Evolutionary conservation across 345 rosid genomes (phyloP), one percentile per base, ranked within the genome.

Genomic region (Alliaria petiolata): DNA sequence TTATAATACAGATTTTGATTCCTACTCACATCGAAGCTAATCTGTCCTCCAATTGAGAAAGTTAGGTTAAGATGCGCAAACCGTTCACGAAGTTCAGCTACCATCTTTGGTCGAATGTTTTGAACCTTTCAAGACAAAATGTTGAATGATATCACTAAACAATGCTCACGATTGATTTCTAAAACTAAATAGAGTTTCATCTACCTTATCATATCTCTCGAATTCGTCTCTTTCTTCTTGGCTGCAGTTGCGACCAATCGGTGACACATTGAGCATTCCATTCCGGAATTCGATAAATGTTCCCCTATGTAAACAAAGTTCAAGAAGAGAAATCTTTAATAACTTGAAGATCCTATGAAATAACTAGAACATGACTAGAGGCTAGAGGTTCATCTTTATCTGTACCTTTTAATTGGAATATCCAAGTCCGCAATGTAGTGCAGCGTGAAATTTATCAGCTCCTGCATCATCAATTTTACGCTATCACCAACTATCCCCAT

Each of bases 161-260:
- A 45, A 7, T 28, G 9, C 33, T 16, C 26, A 33, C 9, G 28
- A 14, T 36, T 10, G 4, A 30, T 45, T 16, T 14, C n/a, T 58
- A 28, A 65, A 71, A 61, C 7, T 34, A 36, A 65, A 49, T 50
- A 15, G 16, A 25, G 51, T 61, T 70, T 59, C 65, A 3, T 30
- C 43, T 72, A 89, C 98, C 96, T 95, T 85, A 84, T 95, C 99
- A 76, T 88, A 95, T 82, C 80, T 89, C 75, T 88, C 99, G 52
- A 89, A 95, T 63, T 95, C 98, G 5, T 88, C 99, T 77, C 99
- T 89, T 86, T 95, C 99, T 84, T 95, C 97, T 79, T 89, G 99
- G 86, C 96, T 95, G 85, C 99, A 95, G 83, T 95, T 95, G 53
- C 93, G 87, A 42, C 99, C 98, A 74, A 95, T 95, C 20, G 99